A percentile compares a stretch with the other conserved stretches of the same genome.
These are phyloP conservation scores for Tetraselmis striata DNA, from an alignment of 139 green algal genomes.

Conservation along the genomic window DNA sequence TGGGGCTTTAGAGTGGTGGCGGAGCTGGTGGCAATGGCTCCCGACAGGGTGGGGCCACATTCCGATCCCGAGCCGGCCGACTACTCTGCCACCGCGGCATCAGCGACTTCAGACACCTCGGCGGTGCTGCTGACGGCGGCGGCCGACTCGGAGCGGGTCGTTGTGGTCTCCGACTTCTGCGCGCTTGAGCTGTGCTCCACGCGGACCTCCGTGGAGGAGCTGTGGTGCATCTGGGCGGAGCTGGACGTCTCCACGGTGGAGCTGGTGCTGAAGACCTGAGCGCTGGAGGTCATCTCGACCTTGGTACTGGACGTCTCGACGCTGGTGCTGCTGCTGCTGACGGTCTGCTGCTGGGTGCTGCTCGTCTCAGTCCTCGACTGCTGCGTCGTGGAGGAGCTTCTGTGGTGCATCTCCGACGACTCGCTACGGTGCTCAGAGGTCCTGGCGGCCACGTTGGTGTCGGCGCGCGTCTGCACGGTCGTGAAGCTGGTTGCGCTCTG, in stretches of 20 bases:
- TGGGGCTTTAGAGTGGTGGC: no score
- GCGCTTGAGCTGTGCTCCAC: not conserved
- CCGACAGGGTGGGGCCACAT: no score
- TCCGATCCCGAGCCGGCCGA: no score
- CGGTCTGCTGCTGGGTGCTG: not conserved
- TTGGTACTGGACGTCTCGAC: not conserved
- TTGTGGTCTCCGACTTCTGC: not conserved
- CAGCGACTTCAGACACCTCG: no score
- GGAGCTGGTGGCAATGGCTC: no score
- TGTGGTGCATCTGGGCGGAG: not conserved
- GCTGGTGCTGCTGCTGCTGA: not conserved
- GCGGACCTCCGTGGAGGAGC: not conserved
- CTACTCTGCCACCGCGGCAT: no score
- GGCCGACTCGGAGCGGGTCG: no score
- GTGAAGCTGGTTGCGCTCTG: no score
- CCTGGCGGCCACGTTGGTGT: not conserved
- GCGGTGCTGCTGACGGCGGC: no score
- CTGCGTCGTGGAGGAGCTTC: not conserved
- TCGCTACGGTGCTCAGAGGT: no score
- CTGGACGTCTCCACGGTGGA: not conserved
- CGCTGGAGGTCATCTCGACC: not conserved
- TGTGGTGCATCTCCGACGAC: not conserved
- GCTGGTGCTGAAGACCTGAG: not conserved
- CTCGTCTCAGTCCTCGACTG: not conserved
- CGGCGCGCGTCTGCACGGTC: not conserved